Evolutionary conservation across 805 yeast species (phyloP).

Genomic region (Starmerella ratchasimensis): DNA sequence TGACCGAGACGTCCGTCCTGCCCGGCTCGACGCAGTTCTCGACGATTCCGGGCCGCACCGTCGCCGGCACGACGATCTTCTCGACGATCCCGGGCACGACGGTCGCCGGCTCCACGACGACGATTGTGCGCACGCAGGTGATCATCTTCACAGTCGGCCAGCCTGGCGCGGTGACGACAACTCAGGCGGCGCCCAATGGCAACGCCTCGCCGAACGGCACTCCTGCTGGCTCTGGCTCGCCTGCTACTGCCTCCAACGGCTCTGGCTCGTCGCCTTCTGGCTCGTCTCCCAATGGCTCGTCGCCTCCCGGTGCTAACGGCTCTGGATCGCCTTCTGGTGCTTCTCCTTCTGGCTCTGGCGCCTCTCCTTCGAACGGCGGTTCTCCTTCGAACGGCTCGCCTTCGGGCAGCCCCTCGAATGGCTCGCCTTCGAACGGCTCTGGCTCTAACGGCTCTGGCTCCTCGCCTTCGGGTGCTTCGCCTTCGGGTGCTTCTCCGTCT

Average conservation of each 20-base stretch:
- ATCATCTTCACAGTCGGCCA: conserved; percentile 9
- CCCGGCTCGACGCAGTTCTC: conserved; percentile 8
- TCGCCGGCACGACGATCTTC: conserved; percentile 18
- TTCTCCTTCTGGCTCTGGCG: no score
- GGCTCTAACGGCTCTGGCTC: background rate
- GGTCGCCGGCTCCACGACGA: conserved; percentile 5
- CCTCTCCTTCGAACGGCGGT: no score
- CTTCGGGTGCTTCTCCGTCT: background rate
- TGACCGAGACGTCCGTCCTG: background rate
- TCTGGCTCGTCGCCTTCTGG: no score
- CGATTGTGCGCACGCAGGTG: conserved; percentile 2
- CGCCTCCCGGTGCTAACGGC: no score
- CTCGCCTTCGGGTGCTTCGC: background rate
- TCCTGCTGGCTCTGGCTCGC: background rate
- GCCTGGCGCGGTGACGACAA: conserved; percentile 1
- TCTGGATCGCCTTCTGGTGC: no score
- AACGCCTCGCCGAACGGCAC: background rate
- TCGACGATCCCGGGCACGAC: conserved; percentile 17
- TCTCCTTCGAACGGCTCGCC: no score
- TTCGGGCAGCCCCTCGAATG: no score
- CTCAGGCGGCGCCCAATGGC: background rate
- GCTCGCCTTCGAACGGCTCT: conserved; percentile 4
- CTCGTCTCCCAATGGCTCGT: no score
- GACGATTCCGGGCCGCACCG: conserved; percentile 11
- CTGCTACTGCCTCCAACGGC: no score